These are phyloP conservation scores for Kazachstania viticola DNA, from an alignment of 805 yeast genomes.

Conservation along the genomic window DNA sequence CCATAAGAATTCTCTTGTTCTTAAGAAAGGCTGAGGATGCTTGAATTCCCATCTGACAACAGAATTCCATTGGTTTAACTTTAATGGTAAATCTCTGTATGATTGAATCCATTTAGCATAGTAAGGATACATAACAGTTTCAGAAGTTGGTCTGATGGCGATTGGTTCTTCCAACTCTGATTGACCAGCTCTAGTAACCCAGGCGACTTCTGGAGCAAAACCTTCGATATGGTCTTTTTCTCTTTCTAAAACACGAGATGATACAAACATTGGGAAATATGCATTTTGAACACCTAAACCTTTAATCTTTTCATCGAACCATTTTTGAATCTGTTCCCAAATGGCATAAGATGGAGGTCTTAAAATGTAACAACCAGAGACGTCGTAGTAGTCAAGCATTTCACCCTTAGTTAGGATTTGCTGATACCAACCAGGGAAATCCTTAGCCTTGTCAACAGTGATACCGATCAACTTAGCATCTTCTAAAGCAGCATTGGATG, in stretches of 20 bases:
- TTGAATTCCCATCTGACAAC: slow-evolving; percentile 99
- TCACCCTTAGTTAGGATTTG: slow-evolving; percentile 95
- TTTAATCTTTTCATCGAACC: slow-evolving; percentile 75
- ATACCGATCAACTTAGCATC: slow-evolving; percentile 92
- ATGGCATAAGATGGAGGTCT: slow-evolving; percentile 90
- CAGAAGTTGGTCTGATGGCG: slow-evolving; percentile 98
- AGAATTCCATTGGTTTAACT: slow-evolving; percentile 97
- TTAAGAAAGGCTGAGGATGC: slow-evolving; percentile 97
- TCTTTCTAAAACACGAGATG: slow-evolving; percentile 82
- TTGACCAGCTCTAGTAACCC: slow-evolving; percentile 95
- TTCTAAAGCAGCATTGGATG: slow-evolving; percentile 43
- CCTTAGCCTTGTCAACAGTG: slow-evolving; percentile 83
- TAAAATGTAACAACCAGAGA: slow-evolving; percentile 95
- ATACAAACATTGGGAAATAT: slow-evolving; percentile 98
- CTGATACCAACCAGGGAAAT: slow-evolving; percentile 95
- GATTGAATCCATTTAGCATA: slow-evolving; percentile 98
- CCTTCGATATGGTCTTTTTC: slow-evolving; percentile 99
- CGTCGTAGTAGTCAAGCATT: slow-evolving; percentile 97
- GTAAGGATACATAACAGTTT: slow-evolving; percentile 99
- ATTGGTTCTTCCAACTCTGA: slow-evolving; percentile 95
- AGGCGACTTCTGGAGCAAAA: slow-evolving; percentile 98
- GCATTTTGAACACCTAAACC: slow-evolving; percentile 86
- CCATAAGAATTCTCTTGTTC: slow-evolving; percentile 99
- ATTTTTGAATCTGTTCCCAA: slow-evolving; percentile 90
- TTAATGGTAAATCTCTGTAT: slow-evolving; percentile 93